Evolutionary conservation across 495 filamentous ascomycete species (phyloP).

Genomic region (Gamarada debralockiae): DNA sequence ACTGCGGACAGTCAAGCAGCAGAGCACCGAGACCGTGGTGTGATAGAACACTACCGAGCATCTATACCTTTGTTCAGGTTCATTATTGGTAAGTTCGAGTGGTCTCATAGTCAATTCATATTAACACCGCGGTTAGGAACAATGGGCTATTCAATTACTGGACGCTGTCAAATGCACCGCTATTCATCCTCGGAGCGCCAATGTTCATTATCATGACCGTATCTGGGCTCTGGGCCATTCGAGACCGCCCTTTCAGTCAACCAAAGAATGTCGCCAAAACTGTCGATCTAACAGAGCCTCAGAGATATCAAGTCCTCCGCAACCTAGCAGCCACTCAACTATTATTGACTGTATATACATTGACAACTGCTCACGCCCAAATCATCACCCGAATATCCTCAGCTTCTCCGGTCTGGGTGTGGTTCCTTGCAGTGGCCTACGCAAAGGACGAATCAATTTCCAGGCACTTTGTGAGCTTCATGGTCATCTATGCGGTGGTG

Average conservation of each 20-base stretch:
- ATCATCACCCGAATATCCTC: conserved; percentile 88
- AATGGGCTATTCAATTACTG: conserved; percentile 88
- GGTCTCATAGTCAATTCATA: background rate
- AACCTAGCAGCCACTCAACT: conserved; percentile 66
- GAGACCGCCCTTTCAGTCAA: background rate
- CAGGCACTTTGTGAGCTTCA: conserved; percentile 49
- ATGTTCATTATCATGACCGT: conserved; percentile 65
- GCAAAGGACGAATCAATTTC: conserved; percentile 23
- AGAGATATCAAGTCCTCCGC: conserved; percentile 2
- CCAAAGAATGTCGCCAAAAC: background rate
- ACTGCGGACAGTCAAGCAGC: conserved; percentile 47
- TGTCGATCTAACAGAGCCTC: background rate
- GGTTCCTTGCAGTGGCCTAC: conserved; percentile 57
- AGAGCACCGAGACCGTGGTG: conserved; percentile 68
- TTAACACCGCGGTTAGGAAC: conserved; percentile 52
- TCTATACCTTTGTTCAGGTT: conserved; percentile 85
- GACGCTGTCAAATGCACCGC: conserved; percentile 81
- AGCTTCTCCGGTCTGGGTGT: conserved; percentile 87
- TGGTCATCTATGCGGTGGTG: conserved; percentile 76
- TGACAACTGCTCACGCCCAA: conserved; percentile 85
- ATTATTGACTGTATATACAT: conserved; percentile 62
- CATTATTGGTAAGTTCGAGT: conserved; percentile 74
- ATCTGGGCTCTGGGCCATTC: conserved; percentile 53
- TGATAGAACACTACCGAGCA: conserved; percentile 62
- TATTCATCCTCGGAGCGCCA: conserved; percentile 80